A percentile compares a stretch with the other conserved stretches of the same genome.
Evolutionary conservation across 2,329 filamentous ascomycete genomes (phyloP).

Genomic region (Blastomyces parvus): DNA sequence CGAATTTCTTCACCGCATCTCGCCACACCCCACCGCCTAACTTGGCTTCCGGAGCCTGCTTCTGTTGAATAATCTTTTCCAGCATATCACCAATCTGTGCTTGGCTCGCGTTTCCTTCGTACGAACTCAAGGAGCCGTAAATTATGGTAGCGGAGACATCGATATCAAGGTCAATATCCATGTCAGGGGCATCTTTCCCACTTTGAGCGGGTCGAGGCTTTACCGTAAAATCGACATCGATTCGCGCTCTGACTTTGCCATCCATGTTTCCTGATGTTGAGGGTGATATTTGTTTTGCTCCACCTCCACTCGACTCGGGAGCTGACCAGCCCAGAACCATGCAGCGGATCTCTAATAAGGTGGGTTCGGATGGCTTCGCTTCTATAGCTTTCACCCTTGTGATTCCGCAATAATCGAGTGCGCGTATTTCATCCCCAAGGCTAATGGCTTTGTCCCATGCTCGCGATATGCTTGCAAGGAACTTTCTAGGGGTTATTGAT

Average conservation of each 20-base stretch:
- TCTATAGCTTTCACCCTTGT: constrained; percentile 29
- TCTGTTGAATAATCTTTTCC: constrained; percentile 22
- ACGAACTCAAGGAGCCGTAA: constrained; percentile 29
- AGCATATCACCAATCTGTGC: constrained; percentile 27
- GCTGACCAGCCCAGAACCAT: constrained; percentile 26
- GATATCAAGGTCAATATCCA: constrained; percentile 25
- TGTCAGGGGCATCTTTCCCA: constrained; percentile 10
- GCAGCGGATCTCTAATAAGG: constrained; percentile 28
- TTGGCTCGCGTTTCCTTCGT: constrained; percentile 18
- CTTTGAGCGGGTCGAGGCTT: constrained; percentile 21
- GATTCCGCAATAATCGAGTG: constrained; percentile 38
- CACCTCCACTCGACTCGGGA: not conserved
- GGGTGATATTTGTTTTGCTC: constrained; percentile 4
- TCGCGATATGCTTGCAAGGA: constrained; percentile 34
- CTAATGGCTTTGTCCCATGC: constrained; percentile 35
- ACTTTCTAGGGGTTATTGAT: constrained; percentile 27
- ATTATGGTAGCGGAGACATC: constrained; percentile 33
- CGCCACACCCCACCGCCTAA: constrained; percentile 34
- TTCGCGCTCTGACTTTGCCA: constrained; percentile 15
- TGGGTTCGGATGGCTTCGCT: constrained; percentile 15
- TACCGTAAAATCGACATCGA: constrained; percentile 35
- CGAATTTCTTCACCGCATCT: constrained; percentile 30
- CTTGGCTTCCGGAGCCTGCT: constrained; percentile 8
- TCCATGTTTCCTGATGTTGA: constrained; percentile 11
- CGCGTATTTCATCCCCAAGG: constrained; percentile 36